These are phyloP conservation scores for Ophiosphaerella korrae DNA, from an alignment of 2,329 filamentous ascomycete genomes.

Conservation along the genomic window DNA sequence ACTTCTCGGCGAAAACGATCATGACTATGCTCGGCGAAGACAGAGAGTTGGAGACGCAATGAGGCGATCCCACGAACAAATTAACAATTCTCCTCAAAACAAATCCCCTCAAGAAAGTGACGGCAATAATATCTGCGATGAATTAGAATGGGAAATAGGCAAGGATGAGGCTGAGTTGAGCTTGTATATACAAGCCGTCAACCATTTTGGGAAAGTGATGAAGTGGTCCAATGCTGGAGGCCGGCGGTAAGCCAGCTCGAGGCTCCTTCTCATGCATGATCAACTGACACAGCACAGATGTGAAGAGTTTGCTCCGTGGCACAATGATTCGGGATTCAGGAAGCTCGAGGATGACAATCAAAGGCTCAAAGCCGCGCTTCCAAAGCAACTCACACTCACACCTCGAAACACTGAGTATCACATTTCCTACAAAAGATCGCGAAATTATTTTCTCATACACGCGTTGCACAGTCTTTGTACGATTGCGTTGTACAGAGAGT, in stretches of 20 bases:
- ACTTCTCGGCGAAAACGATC: constrained; percentile 24
- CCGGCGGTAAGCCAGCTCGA: constrained; percentile 50
- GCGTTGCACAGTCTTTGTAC: constrained; percentile 68
- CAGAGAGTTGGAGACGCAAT: constrained; percentile 6
- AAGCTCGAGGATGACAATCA: constrained; percentile 59
- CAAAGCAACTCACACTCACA: constrained; percentile 62
- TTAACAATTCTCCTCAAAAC: not conserved
- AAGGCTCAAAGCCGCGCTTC: constrained; percentile 60
- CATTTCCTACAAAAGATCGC: constrained; percentile 66
- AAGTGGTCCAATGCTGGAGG: constrained; percentile 64
- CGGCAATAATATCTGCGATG: constrained; percentile 29
- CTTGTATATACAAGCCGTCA: constrained; percentile 59
- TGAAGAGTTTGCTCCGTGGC: constrained; percentile 64
- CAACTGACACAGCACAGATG: constrained; percentile 18
- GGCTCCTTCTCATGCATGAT: not conserved
- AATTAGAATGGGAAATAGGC: constrained; percentile 59
- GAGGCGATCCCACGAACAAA: constrained; percentile 4
- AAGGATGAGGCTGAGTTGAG: constrained; percentile 54
- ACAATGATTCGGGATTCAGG: constrained; percentile 60
- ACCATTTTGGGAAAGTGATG: constrained; percentile 62
- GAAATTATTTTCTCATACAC: constrained; percentile 70
- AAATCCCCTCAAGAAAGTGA: not conserved
- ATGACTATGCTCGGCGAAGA: constrained; percentile 17
- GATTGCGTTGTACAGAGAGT: constrained; percentile 72
- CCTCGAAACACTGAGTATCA: constrained; percentile 68